Base-by-base conservation (phyloP, 2,329 filamentous ascomycete genomes). In the Aspergillus transmontanensis region DNA sequence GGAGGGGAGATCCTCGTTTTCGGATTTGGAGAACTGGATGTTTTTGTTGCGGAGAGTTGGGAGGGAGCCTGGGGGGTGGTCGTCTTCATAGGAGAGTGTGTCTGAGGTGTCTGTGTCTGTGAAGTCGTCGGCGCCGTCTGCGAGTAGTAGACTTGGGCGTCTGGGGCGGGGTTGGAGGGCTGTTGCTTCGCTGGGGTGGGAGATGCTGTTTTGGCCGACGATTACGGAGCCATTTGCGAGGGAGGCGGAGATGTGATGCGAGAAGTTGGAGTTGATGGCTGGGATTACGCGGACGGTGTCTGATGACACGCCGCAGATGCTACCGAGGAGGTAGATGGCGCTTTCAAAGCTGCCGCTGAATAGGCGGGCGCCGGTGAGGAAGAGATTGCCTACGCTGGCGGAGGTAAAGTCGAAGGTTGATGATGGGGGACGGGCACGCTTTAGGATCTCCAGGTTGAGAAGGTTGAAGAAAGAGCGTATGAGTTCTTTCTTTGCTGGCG, bases 341-440 rank as follows among this genome's bases (percentile, higher is more conserved):
- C 91, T 91, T 76, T 98, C 95, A 68, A 98, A 94, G 63, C 90
- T 94, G 36, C 94, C 94, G 1, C 92, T 93, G 79, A 97, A 97
- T 12, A 98, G 85, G 1, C 94, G 87, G 0, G 93, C 94, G 0
- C 93, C 94, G 0, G 91, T 93, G 55, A 94, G 80, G 72, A 94
- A 94, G 23, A 94, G 79, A 72, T 94, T 94, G 10, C 91, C 91
- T 10, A 94, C 86, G 66, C 89, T 91, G 10, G 91, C 90, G 12
- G 87, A 87, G 6, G 89, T 88, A 72, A 93, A 94, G 76, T 93
- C 90, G 74, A 94, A 94, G 6, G 88, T 87, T 46, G 89, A 90
- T 39, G 85, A 87, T 0, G 90, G 80, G 1, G 82, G 90, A 9
- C 91, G 83, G 57, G 89, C 87, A 39, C 91, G 85, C 79, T 93